phyloP scores from a whole-genome alignment of 768 basidiomycete genomes.

The Pleurotus sapidus region DNA sequence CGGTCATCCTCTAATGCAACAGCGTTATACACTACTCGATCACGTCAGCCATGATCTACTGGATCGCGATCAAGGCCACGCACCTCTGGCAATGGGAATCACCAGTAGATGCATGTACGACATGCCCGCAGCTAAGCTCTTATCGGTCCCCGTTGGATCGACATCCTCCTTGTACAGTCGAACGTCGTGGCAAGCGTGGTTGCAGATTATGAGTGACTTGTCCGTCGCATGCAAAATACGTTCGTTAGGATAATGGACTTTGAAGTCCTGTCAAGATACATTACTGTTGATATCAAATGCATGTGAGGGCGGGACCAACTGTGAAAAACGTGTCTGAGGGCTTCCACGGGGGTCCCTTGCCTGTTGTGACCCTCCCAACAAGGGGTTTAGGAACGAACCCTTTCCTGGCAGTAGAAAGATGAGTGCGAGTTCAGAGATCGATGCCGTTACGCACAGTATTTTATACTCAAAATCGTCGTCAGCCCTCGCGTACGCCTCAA shows the following conservation, averaged over 20 bases:
- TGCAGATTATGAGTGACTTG: slow-evolving; percentile 11
- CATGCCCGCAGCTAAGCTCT: slow-evolving; percentile 9
- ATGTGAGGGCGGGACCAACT: not conserved
- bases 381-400: not conserved
- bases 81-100: slow-evolving; percentile 11
- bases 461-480: not conserved
- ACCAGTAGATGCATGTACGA: slow-evolving; percentile 13
- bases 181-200: slow-evolving; percentile 10
- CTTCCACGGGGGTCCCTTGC: not conserved
- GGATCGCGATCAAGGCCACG: not conserved
- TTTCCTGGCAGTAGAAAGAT: not conserved
- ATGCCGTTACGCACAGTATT: not conserved
- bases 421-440: too few species aligned
- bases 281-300: too few species aligned
- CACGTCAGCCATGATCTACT: not conserved
- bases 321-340: not conserved
- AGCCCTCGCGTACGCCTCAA: not conserved
- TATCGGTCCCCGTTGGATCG: slow-evolving; percentile 9
- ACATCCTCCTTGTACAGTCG: slow-evolving; percentile 6
- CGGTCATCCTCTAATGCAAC: not conserved
- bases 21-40: not conserved
- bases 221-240: not conserved
- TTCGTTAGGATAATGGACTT: not conserved
- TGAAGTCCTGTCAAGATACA: not conserved
- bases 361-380: not conserved